Evolutionary conservation across 1,139 yeast species (phyloP).

Genomic region (Candida sp.): DNA sequence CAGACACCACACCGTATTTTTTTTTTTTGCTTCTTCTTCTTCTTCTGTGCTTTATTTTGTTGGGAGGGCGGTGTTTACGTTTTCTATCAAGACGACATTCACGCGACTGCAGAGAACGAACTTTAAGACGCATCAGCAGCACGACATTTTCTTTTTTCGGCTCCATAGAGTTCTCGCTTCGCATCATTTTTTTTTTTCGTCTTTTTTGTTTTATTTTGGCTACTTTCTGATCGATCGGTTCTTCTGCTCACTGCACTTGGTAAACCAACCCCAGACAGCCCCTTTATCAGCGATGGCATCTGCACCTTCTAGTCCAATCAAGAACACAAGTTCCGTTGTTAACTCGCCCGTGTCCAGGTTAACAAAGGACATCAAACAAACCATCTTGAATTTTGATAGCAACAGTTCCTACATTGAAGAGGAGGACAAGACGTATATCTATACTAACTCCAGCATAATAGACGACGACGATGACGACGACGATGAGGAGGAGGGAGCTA

Average conservation of each 20-base stretch:
- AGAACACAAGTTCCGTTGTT: background rate
- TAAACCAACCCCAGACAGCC: background rate
- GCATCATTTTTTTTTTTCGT: background rate
- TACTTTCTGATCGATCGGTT: background rate
- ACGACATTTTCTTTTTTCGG: background rate
- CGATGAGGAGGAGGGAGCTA: conserved; percentile 16
- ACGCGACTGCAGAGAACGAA: background rate
- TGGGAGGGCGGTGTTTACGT: background rate
- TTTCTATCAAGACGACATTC: background rate
- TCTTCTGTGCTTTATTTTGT: no score
- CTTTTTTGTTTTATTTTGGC: background rate
- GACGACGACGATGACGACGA: no score
- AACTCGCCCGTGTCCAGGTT: conserved; percentile 4
- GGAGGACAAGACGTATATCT: conserved; percentile 39
- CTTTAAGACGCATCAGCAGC: background rate
- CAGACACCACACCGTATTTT: background rate
- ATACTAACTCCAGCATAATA: conserved; percentile 26
- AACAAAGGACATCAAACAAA: conserved; percentile 13
- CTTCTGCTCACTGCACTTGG: background rate
- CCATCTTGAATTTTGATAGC: conserved; percentile 29
- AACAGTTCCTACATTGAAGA: conserved; percentile 40
- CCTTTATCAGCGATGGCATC: conserved; percentile 1
- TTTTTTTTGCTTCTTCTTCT: no score
- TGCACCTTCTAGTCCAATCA: conserved; percentile 1
- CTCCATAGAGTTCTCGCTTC: background rate